These are phyloP conservation scores for Verticillium alfalfae DNA, from an alignment of 2,329 filamentous ascomycete species.

Conservation along the genomic window DNA sequence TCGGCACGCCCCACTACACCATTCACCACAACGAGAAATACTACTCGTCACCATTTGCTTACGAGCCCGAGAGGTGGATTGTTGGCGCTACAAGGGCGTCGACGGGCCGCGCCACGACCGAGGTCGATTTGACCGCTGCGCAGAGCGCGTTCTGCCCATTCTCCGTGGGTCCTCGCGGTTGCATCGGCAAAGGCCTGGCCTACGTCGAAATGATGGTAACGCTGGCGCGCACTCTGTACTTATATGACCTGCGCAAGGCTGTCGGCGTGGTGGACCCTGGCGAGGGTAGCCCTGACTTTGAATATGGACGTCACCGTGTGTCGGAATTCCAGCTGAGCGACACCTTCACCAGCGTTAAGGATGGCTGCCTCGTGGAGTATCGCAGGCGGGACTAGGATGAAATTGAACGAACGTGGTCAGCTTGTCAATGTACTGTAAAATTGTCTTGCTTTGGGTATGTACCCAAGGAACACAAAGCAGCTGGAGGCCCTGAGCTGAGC, in stretches of 20 bases:
- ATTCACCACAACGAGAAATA: constrained; percentile 63
- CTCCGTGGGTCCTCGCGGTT: constrained; percentile 62
- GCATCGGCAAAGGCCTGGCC: constrained; percentile 66
- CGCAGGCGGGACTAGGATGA: constrained; percentile 20
- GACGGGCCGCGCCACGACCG: constrained; percentile 32
- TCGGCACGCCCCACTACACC: constrained; percentile 62
- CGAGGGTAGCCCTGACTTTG: constrained; percentile 41
- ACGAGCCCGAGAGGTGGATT: constrained; percentile 62
- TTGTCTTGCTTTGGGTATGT: too few species aligned
- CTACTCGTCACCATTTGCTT: constrained; percentile 54
- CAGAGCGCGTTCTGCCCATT: constrained; percentile 72
- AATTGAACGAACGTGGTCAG: neutral
- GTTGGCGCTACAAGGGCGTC: constrained; percentile 34
- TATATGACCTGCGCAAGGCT: constrained; percentile 54
- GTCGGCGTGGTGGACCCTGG: constrained; percentile 43
- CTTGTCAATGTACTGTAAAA: neutral
- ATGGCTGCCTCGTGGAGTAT: constrained; percentile 65
- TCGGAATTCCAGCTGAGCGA: constrained; percentile 66
- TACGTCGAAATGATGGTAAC: constrained; percentile 63
- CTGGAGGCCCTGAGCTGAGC: neutral
- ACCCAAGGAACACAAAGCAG: too few species aligned
- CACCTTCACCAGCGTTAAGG: constrained; percentile 68
- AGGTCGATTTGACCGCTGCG: constrained; percentile 48
- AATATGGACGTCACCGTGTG: constrained; percentile 48
- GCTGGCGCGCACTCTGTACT: constrained; percentile 53